These are phyloP conservation scores for Cladosporium sp. DNA, from an alignment of 2,329 filamentous ascomycete genomes.

Conservation along the genomic window DNA sequence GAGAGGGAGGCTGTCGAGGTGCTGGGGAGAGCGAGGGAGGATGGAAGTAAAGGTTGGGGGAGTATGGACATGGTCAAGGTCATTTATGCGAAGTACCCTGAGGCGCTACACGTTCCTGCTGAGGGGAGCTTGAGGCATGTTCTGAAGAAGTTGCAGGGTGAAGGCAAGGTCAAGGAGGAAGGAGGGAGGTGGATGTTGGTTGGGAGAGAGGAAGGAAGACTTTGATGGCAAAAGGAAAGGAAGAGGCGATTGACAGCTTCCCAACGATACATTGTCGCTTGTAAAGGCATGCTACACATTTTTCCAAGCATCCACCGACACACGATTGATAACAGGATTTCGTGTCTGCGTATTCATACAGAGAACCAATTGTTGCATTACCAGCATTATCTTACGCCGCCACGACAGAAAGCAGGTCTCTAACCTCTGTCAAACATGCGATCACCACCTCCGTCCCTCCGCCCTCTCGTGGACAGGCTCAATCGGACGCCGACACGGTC, in stretches of 20 bases:
- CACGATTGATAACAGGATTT: background rate
- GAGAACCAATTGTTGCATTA: background rate
- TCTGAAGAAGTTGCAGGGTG: conserved; percentile 69
- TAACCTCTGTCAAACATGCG: background rate
- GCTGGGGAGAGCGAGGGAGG: conserved; percentile 34
- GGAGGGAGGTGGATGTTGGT: conserved; percentile 32
- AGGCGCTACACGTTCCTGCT: conserved; percentile 70
- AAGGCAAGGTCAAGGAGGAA: conserved; percentile 58
- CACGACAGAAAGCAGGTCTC: background rate
- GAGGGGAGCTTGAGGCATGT: conserved; percentile 73
- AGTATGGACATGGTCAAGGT: conserved; percentile 80
- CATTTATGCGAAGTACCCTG: conserved; percentile 77
- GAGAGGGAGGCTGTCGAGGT: conserved; percentile 73
- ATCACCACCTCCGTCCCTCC: background rate
- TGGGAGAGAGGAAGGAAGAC: conserved; percentile 18
- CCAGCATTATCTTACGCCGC: background rate
- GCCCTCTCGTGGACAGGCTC: background rate
- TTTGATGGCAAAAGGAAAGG: background rate
- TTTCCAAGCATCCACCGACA: too few relatives aligned
- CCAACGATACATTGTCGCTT: background rate
- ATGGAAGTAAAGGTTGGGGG: conserved; percentile 50
- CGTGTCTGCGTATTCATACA: background rate
- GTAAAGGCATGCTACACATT: too few relatives aligned
- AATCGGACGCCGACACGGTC: background rate
- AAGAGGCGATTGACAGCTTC: background rate